phyloP scores from a whole-genome alignment of 495 filamentous ascomycete genomes.

The Bombardia bombarda region DNA sequence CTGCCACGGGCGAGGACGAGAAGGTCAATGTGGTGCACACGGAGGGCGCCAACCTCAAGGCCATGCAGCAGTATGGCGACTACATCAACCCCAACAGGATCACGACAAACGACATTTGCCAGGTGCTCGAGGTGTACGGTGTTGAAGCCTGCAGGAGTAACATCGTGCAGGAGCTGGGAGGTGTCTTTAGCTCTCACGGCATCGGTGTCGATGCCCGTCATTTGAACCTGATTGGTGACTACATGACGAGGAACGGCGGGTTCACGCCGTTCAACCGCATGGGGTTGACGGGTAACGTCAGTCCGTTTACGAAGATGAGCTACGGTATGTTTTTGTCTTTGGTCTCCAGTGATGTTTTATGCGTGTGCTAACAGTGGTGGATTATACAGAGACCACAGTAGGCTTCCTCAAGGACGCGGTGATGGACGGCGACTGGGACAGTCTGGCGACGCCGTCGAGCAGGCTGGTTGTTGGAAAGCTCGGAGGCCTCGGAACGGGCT shows the following conservation, averaged over 20 bases:
- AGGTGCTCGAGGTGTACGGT: slow-evolving; percentile 78
- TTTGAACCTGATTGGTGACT: slow-evolving; percentile 90
- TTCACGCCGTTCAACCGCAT: slow-evolving; percentile 89
- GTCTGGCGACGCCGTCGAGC: slow-evolving; percentile 74
- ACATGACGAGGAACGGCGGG: slow-evolving; percentile 80
- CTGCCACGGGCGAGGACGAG: slow-evolving; percentile 34
- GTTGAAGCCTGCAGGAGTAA: slow-evolving; percentile 84
- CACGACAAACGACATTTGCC: slow-evolving; percentile 85
- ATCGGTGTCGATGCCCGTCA: slow-evolving; percentile 91
- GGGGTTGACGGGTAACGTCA: slow-evolving; percentile 72
- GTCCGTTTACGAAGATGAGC: slow-evolving; percentile 94
- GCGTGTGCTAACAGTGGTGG: slow-evolving; percentile 2
- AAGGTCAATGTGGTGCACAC: slow-evolving; percentile 54
- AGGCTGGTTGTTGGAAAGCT: slow-evolving; percentile 82
- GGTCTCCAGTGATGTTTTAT: neutral
- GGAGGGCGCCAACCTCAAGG: slow-evolving; percentile 77
- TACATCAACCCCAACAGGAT: slow-evolving; percentile 81
- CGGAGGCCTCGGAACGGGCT: slow-evolving; percentile 78
- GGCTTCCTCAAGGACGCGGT: slow-evolving; percentile 89
- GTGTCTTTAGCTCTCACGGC: slow-evolving; percentile 84
- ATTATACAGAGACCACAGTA: slow-evolving; percentile 64
- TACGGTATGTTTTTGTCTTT: slow-evolving; percentile 46
- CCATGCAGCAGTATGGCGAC: slow-evolving; percentile 81
- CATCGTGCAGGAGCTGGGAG: slow-evolving; percentile 80
- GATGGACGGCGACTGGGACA: slow-evolving; percentile 81